phyloP scores from a whole-genome alignment of 2,329 filamentous ascomycete genomes.

The Neopestalotiopsis clavispora region DNA sequence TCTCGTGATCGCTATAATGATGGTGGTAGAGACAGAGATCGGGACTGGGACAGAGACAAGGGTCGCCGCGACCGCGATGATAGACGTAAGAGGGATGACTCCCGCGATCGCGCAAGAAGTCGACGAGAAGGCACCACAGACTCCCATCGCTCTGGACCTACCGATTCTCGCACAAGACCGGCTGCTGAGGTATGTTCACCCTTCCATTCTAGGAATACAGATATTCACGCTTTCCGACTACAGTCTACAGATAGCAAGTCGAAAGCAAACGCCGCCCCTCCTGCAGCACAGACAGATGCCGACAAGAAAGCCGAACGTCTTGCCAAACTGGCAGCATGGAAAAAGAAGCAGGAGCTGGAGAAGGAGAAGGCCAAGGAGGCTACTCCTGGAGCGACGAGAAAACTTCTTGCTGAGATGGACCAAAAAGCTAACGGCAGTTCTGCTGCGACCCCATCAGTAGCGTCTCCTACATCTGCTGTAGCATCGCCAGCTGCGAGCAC shows the following conservation, averaged over 20 bases:
- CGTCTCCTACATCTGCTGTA: constrained; percentile 52
- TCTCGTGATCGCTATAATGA: constrained; percentile 60
- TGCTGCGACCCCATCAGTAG: constrained; percentile 54
- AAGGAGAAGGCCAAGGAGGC: constrained; percentile 76
- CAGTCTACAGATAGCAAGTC: constrained; percentile 48
- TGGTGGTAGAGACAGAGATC: constrained; percentile 49
- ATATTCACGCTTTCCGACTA: constrained; percentile 29
- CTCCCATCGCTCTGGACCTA: constrained; percentile 61
- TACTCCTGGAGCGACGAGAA: constrained; percentile 67
- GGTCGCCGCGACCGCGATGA: constrained; percentile 61
- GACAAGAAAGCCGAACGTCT: constrained; percentile 81
- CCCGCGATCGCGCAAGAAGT: constrained; percentile 67
- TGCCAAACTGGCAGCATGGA: constrained; percentile 88
- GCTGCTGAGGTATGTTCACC: constrained; percentile 59
- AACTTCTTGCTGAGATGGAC: constrained; percentile 75
- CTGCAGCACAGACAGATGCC: constrained; percentile 64
- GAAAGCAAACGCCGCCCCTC: constrained; percentile 55
- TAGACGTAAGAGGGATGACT: constrained; percentile 74
- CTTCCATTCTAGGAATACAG: background rate
- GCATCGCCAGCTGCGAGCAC: constrained; percentile 52
- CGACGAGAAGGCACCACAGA: constrained; percentile 75
- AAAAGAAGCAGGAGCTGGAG: constrained; percentile 80
- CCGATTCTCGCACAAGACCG: constrained; percentile 50
- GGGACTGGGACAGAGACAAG: constrained; percentile 63
- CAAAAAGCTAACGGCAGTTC: constrained; percentile 62